These are phyloP conservation scores for Apium graveolens DNA, from an alignment of 129 eudicot species.

Conservation along the genomic window DNA sequence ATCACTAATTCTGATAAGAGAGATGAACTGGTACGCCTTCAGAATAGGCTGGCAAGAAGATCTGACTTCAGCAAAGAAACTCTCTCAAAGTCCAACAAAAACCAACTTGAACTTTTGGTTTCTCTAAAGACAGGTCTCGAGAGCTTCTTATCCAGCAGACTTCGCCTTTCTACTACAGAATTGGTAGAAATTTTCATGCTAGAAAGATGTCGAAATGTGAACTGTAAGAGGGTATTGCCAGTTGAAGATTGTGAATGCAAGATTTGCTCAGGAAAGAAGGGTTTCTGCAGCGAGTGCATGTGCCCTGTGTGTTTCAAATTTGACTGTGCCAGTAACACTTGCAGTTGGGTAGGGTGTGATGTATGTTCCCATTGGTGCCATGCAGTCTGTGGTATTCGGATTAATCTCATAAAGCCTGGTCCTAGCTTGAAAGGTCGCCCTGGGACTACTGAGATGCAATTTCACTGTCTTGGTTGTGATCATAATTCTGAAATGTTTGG, in stretches of 20 bases:
- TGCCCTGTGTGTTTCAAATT: slow-evolving; percentile 82
- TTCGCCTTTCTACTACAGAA: slow-evolving; percentile 35
- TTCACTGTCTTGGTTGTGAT: slow-evolving; percentile 77
- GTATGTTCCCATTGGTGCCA: slow-evolving; percentile 92
- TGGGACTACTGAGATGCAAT: slow-evolving; percentile 77
- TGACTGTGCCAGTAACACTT: slow-evolving; percentile 75
- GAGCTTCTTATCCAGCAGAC: slow-evolving; percentile 41
- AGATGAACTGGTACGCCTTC: slow-evolving; percentile 59
- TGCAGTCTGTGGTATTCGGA: slow-evolving; percentile 63
- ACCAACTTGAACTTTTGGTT: slow-evolving; percentile 63
- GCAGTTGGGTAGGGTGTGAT: slow-evolving; percentile 99
- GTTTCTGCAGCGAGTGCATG: slow-evolving; percentile 91
- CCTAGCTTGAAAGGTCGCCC: slow-evolving; percentile 50
- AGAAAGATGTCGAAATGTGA: slow-evolving; percentile 65
- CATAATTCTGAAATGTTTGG: slow-evolving; percentile 96
- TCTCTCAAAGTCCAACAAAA: slow-evolving; percentile 55
- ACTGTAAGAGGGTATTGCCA: slow-evolving; percentile 61
- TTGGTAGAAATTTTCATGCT: slow-evolving; percentile 62
- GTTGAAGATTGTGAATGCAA: slow-evolving; percentile 96
- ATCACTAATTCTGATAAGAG: slow-evolving; percentile 42
- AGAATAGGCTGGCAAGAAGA: slow-evolving; percentile 55
- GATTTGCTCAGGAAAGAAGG: slow-evolving; percentile 73
- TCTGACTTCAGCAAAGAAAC: slow-evolving; percentile 66
- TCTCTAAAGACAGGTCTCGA: slow-evolving; percentile 58
- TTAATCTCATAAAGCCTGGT: slow-evolving; percentile 67